Evolutionary conservation across 2,329 filamentous ascomycete genomes (phyloP).

Genomic region (Aureobasidium sp.): DNA sequence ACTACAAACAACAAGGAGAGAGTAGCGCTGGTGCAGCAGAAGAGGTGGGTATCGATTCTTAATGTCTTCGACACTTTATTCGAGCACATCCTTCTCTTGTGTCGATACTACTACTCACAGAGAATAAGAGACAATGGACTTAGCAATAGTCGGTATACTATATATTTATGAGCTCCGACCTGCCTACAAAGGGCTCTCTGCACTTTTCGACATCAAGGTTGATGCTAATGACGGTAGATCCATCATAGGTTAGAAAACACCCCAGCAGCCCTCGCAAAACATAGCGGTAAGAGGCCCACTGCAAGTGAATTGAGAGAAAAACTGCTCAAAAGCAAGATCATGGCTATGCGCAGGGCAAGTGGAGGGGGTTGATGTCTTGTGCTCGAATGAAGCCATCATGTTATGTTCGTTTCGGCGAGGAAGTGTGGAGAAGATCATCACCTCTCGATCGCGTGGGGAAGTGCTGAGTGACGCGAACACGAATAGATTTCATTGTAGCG

Average conservation of each 20-base stretch:
- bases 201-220: background rate
- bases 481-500: background rate
- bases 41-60: conserved; percentile 14
- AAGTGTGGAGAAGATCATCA: background rate
- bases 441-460: background rate
- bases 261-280: conserved; percentile 3
- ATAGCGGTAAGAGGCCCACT: conserved; percentile 9
- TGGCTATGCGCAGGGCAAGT: conserved; percentile 3
- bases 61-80: background rate
- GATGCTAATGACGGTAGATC: conserved; percentile 3
- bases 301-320: conserved; percentile 13
- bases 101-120: background rate
- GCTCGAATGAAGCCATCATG: background rate
- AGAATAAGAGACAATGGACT: background rate
- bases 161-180: background rate
- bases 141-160: background rate
- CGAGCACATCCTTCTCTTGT: background rate
- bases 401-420: background rate
- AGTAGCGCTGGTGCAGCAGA: conserved; percentile 13
- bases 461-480: background rate
- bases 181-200: background rate
- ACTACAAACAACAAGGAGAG: background rate
- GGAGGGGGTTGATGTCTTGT: background rate
- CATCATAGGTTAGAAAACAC: background rate
- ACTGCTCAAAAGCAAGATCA: conserved; percentile 12